A percentile compares a stretch with the other conserved stretches of the same genome.
These are phyloP conservation scores for Pseudopyricularia javanii DNA, from an alignment of 2,329 filamentous ascomycete genomes.

Conservation along the genomic window DNA sequence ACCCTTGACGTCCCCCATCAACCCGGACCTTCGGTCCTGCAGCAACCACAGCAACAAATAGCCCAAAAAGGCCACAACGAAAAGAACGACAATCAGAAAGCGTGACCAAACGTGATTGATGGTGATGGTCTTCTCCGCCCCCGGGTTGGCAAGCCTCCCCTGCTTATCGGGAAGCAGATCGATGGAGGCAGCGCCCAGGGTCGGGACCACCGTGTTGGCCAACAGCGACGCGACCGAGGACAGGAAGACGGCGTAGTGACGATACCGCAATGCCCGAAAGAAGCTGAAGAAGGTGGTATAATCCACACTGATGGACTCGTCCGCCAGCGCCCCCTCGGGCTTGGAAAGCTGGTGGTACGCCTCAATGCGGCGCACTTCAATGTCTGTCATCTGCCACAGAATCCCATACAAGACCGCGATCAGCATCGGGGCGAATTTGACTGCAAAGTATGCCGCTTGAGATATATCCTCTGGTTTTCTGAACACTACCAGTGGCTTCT, in stretches of 20 bases:
- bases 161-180: conserved; percentile 39
- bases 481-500: conserved; percentile 36
- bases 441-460: conserved; percentile 41
- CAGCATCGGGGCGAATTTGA: conserved; percentile 53
- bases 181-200: conserved; percentile 52
- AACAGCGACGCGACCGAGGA: conserved; percentile 54
- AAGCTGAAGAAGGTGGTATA: conserved; percentile 60
- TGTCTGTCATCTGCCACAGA: conserved; percentile 54
- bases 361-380: conserved; percentile 54
- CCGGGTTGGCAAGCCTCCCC: conserved; percentile 26
- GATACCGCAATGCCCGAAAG: conserved; percentile 44
- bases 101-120: conserved; percentile 49
- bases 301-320: conserved; percentile 60
- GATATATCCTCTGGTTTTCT: conserved; percentile 34
- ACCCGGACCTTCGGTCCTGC: conserved; percentile 48
- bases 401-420: conserved; percentile 50
- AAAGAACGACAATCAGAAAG: conserved; percentile 41
- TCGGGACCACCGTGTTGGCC: conserved; percentile 57
- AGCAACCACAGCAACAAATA: conserved; percentile 47
- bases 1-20: conserved; percentile 56
- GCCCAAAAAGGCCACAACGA: conserved; percentile 45
- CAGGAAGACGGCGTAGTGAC: conserved; percentile 56
- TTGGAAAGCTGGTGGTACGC: conserved; percentile 55
- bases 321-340: conserved; percentile 45
- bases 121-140: conserved; percentile 37